Conservation (phyloP, 371 early-diverging fungal species). For the Mucor piriformis region DNA sequence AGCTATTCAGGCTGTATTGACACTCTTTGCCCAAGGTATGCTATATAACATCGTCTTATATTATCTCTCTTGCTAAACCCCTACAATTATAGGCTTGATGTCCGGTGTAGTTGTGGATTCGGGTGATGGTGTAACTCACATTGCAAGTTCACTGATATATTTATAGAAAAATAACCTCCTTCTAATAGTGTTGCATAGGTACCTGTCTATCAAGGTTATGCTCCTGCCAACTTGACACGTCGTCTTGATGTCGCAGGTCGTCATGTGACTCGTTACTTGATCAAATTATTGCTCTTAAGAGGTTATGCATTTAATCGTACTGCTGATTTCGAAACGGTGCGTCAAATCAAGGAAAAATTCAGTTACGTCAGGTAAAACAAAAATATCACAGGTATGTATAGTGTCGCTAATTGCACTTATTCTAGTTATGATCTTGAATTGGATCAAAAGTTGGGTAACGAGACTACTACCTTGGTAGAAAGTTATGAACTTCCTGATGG, state of each 20-base stretch:
- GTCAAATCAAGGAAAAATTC: constrained; percentile 96
- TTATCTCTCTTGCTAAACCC: too few species aligned
- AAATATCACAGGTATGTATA: neutral
- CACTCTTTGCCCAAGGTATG: constrained; percentile 95
- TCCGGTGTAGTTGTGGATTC: constrained; percentile 98
- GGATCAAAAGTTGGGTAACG: constrained; percentile 93
- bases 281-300: constrained; percentile 89
- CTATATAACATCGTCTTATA: neutral
- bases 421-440: constrained; percentile 92
- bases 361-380: constrained; percentile 91
- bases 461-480: constrained; percentile 96
- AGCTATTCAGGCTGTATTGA: constrained; percentile 97
- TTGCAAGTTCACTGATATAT: constrained; percentile 50
- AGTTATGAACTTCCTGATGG: constrained; percentile 98
- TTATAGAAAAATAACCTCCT: neutral
- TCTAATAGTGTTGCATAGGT: too few species aligned
- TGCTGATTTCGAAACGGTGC: constrained; percentile 97
- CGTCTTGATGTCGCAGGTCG: constrained; percentile 96
- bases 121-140: constrained; percentile 98
- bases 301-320: constrained; percentile 97
- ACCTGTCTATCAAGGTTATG: constrained; percentile 95
- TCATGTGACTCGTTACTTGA: constrained; percentile 95
- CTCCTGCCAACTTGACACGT: constrained; percentile 88
- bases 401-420: too few species aligned
- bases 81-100: constrained; percentile 67